Conservation (phyloP, 2,329 filamentous ascomycete species). For the Sporothrix brunneoviolacea region DNA sequence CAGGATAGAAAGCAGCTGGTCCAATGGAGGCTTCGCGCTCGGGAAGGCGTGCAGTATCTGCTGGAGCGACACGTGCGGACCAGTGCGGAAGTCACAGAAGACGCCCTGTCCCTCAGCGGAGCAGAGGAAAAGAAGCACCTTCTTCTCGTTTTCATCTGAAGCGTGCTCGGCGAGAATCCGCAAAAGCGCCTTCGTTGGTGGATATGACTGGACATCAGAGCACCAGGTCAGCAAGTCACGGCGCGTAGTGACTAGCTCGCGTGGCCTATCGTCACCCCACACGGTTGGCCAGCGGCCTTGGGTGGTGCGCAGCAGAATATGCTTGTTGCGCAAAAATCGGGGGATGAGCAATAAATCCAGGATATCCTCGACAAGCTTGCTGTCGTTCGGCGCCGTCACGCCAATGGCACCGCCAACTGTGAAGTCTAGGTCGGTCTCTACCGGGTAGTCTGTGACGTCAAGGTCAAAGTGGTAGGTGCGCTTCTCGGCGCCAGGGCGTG, state of each 20-base stretch:
- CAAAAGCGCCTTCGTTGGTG: slow-evolving; percentile 81
- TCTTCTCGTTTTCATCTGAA: slow-evolving; percentile 72
- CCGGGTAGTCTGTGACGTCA: slow-evolving; percentile 86
- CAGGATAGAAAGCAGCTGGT: slow-evolving; percentile 70
- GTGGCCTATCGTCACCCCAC: slow-evolving; percentile 83
- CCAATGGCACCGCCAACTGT: slow-evolving; percentile 95
- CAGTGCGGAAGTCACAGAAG: slow-evolving; percentile 92
- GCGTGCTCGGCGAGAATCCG: slow-evolving; percentile 82
- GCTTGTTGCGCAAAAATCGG: slow-evolving; percentile 75
- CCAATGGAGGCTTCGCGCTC: slow-evolving; percentile 80
- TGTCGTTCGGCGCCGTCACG: slow-evolving; percentile 80
- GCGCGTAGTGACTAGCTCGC: slow-evolving; percentile 83
- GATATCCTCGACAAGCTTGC: slow-evolving; percentile 70
- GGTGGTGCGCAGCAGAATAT: slow-evolving; percentile 69
- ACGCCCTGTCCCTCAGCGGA: slow-evolving; percentile 84
- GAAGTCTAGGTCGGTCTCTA: slow-evolving; percentile 80
- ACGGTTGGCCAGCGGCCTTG: slow-evolving; percentile 92
- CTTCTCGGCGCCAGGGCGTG: slow-evolving; percentile 84
- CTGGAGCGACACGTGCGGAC: slow-evolving; percentile 73
- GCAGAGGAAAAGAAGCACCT: slow-evolving; percentile 78
- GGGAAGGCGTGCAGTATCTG: slow-evolving; percentile 91
- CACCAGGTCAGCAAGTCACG: slow-evolving; percentile 95
- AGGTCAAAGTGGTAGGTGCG: slow-evolving; percentile 96
- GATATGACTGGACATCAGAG: slow-evolving; percentile 84
- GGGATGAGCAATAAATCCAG: slow-evolving; percentile 78